Conservation (phyloP, 2,329 filamentous ascomycete species). For the Coniochaeta prunicola region DNA sequence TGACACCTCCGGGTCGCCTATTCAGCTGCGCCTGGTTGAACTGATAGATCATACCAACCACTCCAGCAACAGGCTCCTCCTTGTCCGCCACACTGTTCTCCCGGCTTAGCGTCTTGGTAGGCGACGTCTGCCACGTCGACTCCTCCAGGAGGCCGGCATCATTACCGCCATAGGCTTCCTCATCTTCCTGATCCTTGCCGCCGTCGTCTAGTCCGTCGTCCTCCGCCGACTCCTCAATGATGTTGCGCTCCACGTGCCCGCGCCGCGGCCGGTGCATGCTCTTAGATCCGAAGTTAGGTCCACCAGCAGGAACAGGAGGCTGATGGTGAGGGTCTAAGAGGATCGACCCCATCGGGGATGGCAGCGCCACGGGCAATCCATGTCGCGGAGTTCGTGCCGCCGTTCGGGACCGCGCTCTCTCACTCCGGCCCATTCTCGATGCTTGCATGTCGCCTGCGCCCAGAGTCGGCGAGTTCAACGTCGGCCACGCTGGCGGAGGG, state of each 20-base stretch:
- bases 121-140: constrained; percentile 53
- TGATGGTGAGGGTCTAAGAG: constrained; percentile 72
- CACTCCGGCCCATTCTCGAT: constrained; percentile 39
- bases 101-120: constrained; percentile 40
- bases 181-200: constrained; percentile 49
- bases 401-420: constrained; percentile 32
- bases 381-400: constrained; percentile 34
- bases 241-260: constrained; percentile 34
- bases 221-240: constrained; percentile 49
- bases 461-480: constrained; percentile 55
- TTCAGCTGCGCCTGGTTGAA: constrained; percentile 50
- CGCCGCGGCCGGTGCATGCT: constrained; percentile 40
- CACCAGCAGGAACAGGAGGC: constrained; percentile 33
- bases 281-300: constrained; percentile 33
- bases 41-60: constrained; percentile 51
- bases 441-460: constrained; percentile 27
- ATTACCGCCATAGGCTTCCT: constrained; percentile 46
- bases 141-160: constrained; percentile 41
- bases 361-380: constrained; percentile 33
- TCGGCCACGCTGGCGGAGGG: constrained; percentile 68
- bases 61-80: constrained; percentile 43
- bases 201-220: constrained; percentile 28
- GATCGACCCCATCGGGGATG: constrained; percentile 65
- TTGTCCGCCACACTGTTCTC: constrained; percentile 41
- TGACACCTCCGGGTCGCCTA: constrained; percentile 28